phyloP scores from a whole-genome alignment of 257 asterid species.

The Salvia miltiorrhiza region DNA sequence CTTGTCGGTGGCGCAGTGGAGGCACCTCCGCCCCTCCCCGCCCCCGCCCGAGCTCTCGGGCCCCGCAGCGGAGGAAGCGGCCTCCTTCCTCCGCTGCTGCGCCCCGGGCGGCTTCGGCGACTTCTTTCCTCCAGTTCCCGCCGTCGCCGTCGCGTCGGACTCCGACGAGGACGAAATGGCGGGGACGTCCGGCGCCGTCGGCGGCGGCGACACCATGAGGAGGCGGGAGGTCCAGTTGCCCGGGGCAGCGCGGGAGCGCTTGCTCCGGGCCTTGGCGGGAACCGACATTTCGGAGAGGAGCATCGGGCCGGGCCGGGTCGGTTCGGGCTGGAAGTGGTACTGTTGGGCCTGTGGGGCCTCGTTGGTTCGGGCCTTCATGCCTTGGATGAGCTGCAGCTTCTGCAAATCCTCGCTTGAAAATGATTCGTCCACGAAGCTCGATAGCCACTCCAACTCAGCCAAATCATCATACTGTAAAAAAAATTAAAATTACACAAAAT shows the following conservation, averaged over 20 bases:
- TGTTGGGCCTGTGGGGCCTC: constrained; percentile 36
- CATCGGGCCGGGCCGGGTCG: constrained; percentile 25
- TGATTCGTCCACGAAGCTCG: constrained; percentile 82
- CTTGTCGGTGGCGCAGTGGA: constrained; percentile 91
- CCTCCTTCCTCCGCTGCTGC: constrained; percentile 35
- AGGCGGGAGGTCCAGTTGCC: constrained; percentile 85
- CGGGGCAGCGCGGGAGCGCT: constrained; percentile 85
- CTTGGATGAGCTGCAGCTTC: constrained; percentile 59
- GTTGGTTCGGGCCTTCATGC: constrained; percentile 42
- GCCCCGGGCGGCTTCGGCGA: constrained; percentile 3
- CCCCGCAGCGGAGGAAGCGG: not conserved
- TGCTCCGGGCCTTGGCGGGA: constrained; percentile 93
- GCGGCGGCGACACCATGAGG: constrained; percentile 41
- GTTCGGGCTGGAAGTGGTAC: constrained; percentile 51
- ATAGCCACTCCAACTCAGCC: constrained; percentile 93
- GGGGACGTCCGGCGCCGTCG: constrained; percentile 2
- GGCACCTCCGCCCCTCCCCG: constrained; percentile 62
- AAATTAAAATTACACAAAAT: not conserved
- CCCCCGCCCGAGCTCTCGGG: constrained; percentile 32
- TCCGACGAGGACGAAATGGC: constrained; percentile 49
- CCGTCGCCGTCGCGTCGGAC: constrained; percentile 23
- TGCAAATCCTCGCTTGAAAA: constrained; percentile 69
- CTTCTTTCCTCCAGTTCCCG: constrained; percentile 27
- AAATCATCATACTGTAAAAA: constrained; percentile 60
- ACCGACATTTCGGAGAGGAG: constrained; percentile 53